Evolutionary conservation across 2,329 filamentous ascomycete species (phyloP).

Genomic region (Cryphonectria radicalis): DNA sequence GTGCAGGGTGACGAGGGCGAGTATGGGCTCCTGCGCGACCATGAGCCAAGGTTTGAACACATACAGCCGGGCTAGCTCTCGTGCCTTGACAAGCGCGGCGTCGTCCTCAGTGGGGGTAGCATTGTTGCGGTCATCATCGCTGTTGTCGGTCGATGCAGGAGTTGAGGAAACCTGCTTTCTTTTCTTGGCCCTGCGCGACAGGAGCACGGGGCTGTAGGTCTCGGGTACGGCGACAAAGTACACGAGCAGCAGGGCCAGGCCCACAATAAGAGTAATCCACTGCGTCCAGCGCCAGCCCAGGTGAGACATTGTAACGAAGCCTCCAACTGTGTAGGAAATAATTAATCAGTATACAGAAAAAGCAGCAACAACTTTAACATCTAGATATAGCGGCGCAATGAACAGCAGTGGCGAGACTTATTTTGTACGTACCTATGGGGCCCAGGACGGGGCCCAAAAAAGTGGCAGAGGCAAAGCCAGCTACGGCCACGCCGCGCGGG

Average conservation of each 20-base stretch:
- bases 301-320: constrained; percentile 5
- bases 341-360: background rate
- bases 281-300: constrained; percentile 16
- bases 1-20: constrained; percentile 32
- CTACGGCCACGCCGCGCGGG: constrained; percentile 14
- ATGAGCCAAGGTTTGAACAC: constrained; percentile 33
- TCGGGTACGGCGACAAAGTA: constrained; percentile 5
- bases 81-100: constrained; percentile 30
- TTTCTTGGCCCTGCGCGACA: background rate
- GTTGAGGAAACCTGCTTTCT: background rate
- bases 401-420: background rate
- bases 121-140: background rate
- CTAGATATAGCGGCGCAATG: background rate
- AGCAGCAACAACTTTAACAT: background rate
- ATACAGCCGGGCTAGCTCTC: constrained; percentile 28
- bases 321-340: background rate
- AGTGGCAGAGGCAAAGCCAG: constrained; percentile 2
- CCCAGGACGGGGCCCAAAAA: constrained; percentile 11
- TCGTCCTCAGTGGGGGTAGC: background rate
- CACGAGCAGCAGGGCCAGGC: background rate
- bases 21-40: constrained; percentile 32
- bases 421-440: background rate
- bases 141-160: no score
- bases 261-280: constrained; percentile 3
- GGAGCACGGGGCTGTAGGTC: constrained; percentile 9